Evolutionary conservation across 1,284 basidiomycete genomes (phyloP), one percentile per base, ranked within the genome.

Genomic region (Exobasidium cylindrosporum): DNA sequence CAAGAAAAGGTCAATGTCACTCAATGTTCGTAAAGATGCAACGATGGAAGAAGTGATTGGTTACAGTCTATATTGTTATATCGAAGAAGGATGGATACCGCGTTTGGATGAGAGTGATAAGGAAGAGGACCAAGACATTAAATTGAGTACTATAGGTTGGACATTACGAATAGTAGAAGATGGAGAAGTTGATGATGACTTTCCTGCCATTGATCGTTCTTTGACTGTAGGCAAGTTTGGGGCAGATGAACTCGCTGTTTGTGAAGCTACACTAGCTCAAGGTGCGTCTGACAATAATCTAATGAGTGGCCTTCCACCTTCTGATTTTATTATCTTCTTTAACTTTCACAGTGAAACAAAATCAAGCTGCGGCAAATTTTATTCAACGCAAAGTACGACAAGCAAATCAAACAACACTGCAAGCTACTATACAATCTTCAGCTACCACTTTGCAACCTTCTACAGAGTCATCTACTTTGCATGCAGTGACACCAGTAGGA

Each of bases 111-210:
- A 58, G 32, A 17, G 35, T 17, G 17, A 17, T 17, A 40, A 10
- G 7, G 17, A 7, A 7, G 35, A 40, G 35, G 57, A 58, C 3
- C 21, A 17, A 4, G 58, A 58, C 13, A 49, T 58, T 0, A 47
- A 24, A 11, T 82, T 91, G 58, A 88, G 86, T 46, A 90, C 91
- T 0, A 84, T 90, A 1, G 92, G 91, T 0, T 99, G 95, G 94
- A 88, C 92, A n/a, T 80, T 99, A 81, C 84, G 92, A 62, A 93
- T 98, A 61, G 91, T 94, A 6, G 95, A 99, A 76, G 93, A 97
- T 79, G 96, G 96, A 17, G 92, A 97, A 80, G 92, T 97, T 0
- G 96, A 99, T 78, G 95, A 97, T 78, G 96, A 99, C 81, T 98
- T 95, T 75, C 95, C 96, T n/a, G 93, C 94, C 1, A 89, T 96